Base-by-base conservation (phyloP, 2,329 filamentous ascomycete species). In the Hypoxylon sp. region DNA sequence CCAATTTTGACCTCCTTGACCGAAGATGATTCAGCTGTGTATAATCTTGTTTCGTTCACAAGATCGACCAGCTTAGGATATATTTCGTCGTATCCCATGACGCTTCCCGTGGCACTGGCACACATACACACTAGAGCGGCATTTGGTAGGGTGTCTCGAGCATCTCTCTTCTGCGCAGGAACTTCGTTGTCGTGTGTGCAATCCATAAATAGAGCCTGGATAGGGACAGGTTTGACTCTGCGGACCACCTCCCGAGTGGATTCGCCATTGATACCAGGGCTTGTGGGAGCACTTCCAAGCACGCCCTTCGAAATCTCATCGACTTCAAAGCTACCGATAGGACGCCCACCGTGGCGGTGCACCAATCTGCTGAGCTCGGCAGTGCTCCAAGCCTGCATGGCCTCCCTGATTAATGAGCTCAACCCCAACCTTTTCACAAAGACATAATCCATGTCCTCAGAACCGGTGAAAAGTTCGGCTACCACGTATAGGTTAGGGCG, bases 151-250 rank as follows among this genome's bases (percentile, higher is more conserved):
- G 95, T 98, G 75, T 99, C 96, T 62, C 93, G 88, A 53, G 94
- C 94, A 76, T 97, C 94, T 41, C 96, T 87, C 78, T 97, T 97
- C 78, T 99, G 94, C 0, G 94, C 92, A 0, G 95, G 95, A 1
- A 93, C 91, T 79, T 99, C 94, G 72, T 99, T 99, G 79, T 99
- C 95, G 77, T 99, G 95, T 0, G 96, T 99, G 78, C 96, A 99
- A 76, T 99, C 96, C 93, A 98, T 98, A 79, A 99, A 97, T 0
- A 99, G 82, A 0, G 94, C 95, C 69, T 97, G 94, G 0, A 98
- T 91, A 3, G 94, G 92, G 3, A 89, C 91, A n/a, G 91, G 89
- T 69, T 92, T 92, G 77, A 99, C 94, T 65, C 85, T 90, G 68
- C 90, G 91, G 68, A 97, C 84, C 17, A 91, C 86, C 71, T 94